Conservation (phyloP, 495 filamentous ascomycete species). For the Aspergillus homomorphus region DNA sequence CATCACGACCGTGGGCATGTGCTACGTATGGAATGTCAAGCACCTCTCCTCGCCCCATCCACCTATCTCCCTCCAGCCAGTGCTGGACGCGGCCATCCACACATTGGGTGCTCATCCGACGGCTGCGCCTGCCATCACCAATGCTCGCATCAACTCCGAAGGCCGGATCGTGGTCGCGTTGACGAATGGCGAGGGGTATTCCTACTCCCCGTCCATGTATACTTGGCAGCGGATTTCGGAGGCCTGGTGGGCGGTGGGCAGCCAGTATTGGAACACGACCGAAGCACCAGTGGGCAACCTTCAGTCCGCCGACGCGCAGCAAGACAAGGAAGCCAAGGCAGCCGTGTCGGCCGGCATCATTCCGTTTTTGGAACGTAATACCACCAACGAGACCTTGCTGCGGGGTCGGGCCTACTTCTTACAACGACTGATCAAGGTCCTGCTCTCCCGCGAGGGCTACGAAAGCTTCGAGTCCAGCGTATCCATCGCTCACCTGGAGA, state of each 20-base stretch:
- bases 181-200: conserved; percentile 89
- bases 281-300: conserved; percentile 77
- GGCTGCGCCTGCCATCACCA: conserved; percentile 74
- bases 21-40: conserved; percentile 90
- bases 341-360: conserved; percentile 89
- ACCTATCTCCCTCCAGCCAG: conserved; percentile 83
- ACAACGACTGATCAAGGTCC: conserved; percentile 80
- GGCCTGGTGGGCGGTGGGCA: conserved; percentile 96
- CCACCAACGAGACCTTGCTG: conserved; percentile 86
- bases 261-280: conserved; percentile 97
- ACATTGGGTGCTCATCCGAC: conserved; percentile 64
- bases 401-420: conserved; percentile 86
- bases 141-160: conserved; percentile 83
- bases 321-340: conserved; percentile 49
- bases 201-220: conserved; percentile 76
- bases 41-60: conserved; percentile 82
- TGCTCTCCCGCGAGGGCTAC: conserved; percentile 82
- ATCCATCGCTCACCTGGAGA: conserved; percentile 93
- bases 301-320: conserved; percentile 59
- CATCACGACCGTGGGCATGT: conserved; percentile 83
- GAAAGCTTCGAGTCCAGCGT: conserved; percentile 89
- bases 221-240: conserved; percentile 95
- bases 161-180: conserved; percentile 81
- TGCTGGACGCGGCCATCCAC: conserved; percentile 82
- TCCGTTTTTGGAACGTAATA: conserved; percentile 87